Percentiles rank a stretch among this genome's conserved stretches.
phyloP scores from a whole-genome alignment of 805 yeast species.

The Yueomyces sp. region DNA sequence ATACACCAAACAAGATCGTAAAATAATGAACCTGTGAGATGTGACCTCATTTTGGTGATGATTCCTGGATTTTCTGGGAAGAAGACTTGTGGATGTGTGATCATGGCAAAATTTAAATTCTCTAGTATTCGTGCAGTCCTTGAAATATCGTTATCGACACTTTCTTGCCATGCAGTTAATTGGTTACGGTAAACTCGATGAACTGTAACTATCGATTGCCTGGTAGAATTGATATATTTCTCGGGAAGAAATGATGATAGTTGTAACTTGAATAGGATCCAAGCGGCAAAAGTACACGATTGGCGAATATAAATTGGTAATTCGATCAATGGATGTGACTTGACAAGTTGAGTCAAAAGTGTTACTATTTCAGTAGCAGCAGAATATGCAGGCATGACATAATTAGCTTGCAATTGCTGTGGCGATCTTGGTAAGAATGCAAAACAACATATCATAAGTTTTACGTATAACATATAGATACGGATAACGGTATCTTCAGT shows the following conservation, averaged over 20 bases:
- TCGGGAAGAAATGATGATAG: conserved; percentile 57
- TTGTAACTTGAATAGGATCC: conserved; percentile 69
- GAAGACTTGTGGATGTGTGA: conserved; percentile 77
- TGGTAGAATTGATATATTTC: conserved; percentile 68
- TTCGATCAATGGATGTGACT: conserved; percentile 59
- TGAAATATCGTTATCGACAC: conserved; percentile 75
- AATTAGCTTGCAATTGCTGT: conserved; percentile 71
- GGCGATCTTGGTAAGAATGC: conserved; percentile 88
- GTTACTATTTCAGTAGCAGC: conserved; percentile 76
- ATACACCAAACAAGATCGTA: conserved; percentile 90
- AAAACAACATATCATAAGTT: conserved; percentile 73
- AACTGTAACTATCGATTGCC: conserved; percentile 88
- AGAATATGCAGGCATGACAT: conserved; percentile 68
- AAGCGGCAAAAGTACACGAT: conserved; percentile 68
- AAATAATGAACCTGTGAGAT: conserved; percentile 78
- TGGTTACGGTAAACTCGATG: conserved; percentile 81
- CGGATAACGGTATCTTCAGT: conserved; percentile 50
- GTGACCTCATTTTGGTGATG: conserved; percentile 81
- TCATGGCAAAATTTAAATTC: conserved; percentile 72
- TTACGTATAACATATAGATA: conserved; percentile 64
- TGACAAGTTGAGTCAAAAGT: conserved; percentile 56
- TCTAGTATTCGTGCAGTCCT: conserved; percentile 86
- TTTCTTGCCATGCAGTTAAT: conserved; percentile 77
- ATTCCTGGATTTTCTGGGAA: conserved; percentile 43
- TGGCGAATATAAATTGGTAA: conserved; percentile 80